Evolutionary conservation across 345 rosid species (phyloP).

Genomic region (Arabis alpina): DNA sequence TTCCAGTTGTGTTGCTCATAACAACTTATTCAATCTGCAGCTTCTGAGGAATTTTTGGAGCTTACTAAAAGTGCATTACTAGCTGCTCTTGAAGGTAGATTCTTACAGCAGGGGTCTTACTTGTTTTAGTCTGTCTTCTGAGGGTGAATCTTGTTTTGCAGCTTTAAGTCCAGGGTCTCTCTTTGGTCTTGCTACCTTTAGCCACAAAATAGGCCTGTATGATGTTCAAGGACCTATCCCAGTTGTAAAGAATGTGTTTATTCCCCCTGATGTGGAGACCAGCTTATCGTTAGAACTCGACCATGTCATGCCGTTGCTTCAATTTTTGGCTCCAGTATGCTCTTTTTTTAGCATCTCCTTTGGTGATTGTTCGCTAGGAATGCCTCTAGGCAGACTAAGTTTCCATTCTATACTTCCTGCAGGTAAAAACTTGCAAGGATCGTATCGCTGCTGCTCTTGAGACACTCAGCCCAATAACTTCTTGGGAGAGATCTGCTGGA

Average conservation of each 20-base stretch:
- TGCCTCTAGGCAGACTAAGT: conserved; percentile 4
- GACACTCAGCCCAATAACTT: conserved; percentile 90
- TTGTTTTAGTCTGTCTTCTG: background rate
- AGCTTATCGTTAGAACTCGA: conserved; percentile 73
- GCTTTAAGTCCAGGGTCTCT: conserved; percentile 90
- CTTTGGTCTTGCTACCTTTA: conserved; percentile 91
- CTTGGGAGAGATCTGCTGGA: conserved; percentile 97
- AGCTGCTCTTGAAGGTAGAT: conserved; percentile 90
- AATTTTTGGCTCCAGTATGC: conserved; percentile 90
- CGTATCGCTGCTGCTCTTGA: conserved; percentile 91
- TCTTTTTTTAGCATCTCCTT: conserved; percentile 4
- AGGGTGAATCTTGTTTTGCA: conserved; percentile 39
- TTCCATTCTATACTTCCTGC: conserved; percentile 26
- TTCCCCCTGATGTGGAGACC: conserved; percentile 74
- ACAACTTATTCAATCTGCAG: conserved; percentile 47
- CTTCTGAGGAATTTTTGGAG: conserved; percentile 97
- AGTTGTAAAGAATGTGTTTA: conserved; percentile 82
- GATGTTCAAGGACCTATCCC: conserved; percentile 98
- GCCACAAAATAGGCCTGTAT: conserved; percentile 91
- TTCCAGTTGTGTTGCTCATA: too few species aligned
- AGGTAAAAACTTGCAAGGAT: conserved; percentile 95
- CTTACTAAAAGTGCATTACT: conserved; percentile 91
- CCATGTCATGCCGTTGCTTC: conserved; percentile 91
- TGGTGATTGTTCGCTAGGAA: conserved; percentile 6
- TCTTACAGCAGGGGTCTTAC: conserved; percentile 13